Base-by-base conservation (phyloP, 352 stramenopile genomes). In the Phytophthora hybrid region DNA sequence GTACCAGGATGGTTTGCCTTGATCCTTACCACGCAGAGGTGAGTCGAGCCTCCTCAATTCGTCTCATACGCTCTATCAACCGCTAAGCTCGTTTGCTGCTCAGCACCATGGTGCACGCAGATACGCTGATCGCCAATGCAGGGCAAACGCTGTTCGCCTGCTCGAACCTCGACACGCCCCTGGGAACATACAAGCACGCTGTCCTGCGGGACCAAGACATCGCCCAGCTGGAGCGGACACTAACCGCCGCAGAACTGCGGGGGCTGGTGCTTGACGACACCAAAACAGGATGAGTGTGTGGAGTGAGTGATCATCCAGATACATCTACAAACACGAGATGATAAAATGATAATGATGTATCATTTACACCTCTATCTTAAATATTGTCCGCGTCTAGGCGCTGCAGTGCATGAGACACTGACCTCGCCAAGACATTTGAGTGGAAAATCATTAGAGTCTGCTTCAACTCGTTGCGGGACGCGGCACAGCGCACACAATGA, bases 71-170 rank as follows among this genome's bases (percentile, higher is more conserved):
- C 11, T 21, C 23, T 10, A 31, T 10, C 16, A 21, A 58, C 58
- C 11, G 31, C 5, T 75, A 61, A 61, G 1, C 37, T 70, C n/a
- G 26, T 54, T 62, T 76, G 19, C 7, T 54, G 21, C 53, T 29
- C 41, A 94, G 87, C 51, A 92, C 81, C 13, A 34, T 87, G 13
- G 81, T 91, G 41, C 66, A 75, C 19, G 80, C 84, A 0, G 75
- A 82, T 18, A 44, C 62, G 11, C 16, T 93, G 16, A 57, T 79
- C 9, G 44, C 77, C 14, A 96, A 94, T 53, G 85, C 72, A n/a
- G 78, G 78, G 2, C 89, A 95, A 61, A 90, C 78, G 46, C 79
- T 95, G 32, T 88, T 94, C 26, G 89, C 72, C 1, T 80, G 76
- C 34, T 76, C 71, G 18, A 80, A 88, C 58, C 77, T 96, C 11